phyloP scores from a whole-genome alignment of 73 alveolate species.

The Tetrahymena elliotti region DNA sequence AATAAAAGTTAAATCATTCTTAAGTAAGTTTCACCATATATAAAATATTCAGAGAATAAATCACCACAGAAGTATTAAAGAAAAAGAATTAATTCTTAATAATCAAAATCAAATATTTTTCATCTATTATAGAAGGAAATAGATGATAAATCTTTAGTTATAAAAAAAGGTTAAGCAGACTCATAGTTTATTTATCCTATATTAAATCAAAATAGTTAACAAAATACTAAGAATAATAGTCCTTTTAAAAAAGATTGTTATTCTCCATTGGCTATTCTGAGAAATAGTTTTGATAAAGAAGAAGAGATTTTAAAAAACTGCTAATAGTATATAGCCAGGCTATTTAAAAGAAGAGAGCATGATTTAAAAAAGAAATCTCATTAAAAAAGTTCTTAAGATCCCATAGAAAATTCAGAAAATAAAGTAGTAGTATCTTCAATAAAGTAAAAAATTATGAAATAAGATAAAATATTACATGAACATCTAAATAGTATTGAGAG shows the following conservation, averaged over 20 bases:
- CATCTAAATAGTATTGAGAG: neutral
- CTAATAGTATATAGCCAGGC: neutral
- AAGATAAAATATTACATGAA: neutral
- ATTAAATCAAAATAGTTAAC: neutral
- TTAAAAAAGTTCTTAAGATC: too few species aligned
- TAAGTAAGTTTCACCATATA: neutral
- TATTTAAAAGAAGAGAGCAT: neutral
- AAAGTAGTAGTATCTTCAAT: neutral
- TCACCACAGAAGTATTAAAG: neutral
- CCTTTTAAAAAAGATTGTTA: neutral
- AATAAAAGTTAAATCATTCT: neutral
- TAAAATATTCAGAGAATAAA: neutral
- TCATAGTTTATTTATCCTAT: neutral
- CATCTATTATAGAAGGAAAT: neutral
- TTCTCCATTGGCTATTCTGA: neutral
- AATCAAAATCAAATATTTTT: neutral
- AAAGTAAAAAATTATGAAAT: neutral
- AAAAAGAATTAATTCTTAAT: neutral
- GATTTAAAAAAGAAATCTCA: neutral
- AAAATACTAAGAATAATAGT: neutral
- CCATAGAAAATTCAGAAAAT: neutral
- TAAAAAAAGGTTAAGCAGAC: neutral
- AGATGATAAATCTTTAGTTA: neutral
- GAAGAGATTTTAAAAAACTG: neutral
- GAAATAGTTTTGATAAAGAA: neutral